These are phyloP conservation scores for Nicotiana noctiflora DNA, from an alignment of 257 asterid genomes.

Conservation along the genomic window DNA sequence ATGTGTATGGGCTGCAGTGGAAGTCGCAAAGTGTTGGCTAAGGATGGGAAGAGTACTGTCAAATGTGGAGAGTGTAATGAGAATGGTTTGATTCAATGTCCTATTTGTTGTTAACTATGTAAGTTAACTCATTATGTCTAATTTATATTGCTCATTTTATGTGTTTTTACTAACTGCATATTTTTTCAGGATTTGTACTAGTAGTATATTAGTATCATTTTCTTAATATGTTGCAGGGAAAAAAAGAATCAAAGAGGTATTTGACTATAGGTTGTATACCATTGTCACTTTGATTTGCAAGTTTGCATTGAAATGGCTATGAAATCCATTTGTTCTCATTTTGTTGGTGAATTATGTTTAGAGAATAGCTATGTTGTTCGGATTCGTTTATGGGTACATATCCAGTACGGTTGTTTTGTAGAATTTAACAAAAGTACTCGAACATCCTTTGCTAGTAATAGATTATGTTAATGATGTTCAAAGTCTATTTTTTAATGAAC, in stretches of 20 bases:
- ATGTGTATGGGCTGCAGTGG: constrained; percentile 76
- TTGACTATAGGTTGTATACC: not conserved
- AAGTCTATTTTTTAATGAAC: too few relatives aligned
- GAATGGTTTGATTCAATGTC: constrained; percentile 87
- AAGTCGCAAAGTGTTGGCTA: constrained; percentile 63
- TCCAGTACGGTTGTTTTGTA: not conserved
- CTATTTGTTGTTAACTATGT: constrained; percentile 42
- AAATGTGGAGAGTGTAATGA: constrained; percentile 81
- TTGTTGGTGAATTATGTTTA: not conserved
- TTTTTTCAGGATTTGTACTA: not conserved
- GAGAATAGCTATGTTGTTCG: not conserved
- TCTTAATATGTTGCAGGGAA: not conserved
- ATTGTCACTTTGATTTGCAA: not conserved
- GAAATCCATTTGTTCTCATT: not conserved
- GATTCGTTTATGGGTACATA: not conserved
- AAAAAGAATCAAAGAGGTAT: not conserved
- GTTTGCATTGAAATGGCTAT: not conserved
- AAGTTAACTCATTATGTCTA: not conserved
- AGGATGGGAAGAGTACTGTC: constrained; percentile 50
- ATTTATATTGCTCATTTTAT: not conserved
- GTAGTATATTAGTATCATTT: not conserved
- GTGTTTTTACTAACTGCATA: not conserved
- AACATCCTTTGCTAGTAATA: too few relatives aligned
- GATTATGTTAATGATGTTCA: too few relatives aligned
- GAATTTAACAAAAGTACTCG: too few relatives aligned